A percentile compares a stretch with the other conserved stretches of the same genome.
Evolutionary conservation across 2,329 filamentous ascomycete species (phyloP).

Genomic region (Alternaria rosae): DNA sequence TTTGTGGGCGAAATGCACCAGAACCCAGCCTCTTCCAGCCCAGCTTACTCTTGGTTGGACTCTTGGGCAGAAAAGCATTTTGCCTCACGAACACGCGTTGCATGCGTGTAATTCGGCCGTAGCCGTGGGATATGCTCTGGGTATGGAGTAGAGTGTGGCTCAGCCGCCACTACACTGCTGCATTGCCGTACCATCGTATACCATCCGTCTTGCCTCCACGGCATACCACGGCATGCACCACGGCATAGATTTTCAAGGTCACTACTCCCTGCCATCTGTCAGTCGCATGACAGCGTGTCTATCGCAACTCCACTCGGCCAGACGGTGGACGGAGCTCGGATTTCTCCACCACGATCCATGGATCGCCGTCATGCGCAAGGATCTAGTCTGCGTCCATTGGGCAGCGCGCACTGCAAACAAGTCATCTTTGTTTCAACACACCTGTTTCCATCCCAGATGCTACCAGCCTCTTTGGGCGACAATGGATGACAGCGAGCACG

Average conservation of each 20-base stretch:
- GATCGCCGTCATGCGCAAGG: conserved; percentile 34
- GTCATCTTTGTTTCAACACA: conserved; percentile 36
- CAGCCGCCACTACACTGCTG: conserved; percentile 13
- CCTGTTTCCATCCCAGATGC: conserved; percentile 29
- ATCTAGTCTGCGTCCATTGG: conserved; percentile 19
- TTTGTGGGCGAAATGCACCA: conserved; percentile 27
- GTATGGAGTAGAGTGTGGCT: conserved; percentile 16
- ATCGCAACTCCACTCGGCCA: conserved; percentile 18
- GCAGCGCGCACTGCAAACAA: conserved; percentile 25
- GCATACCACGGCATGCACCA: not conserved
- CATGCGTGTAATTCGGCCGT: conserved; percentile 24
- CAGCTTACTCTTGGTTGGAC: conserved; percentile 15
- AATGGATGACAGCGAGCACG: conserved; percentile 23
- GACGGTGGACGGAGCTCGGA: conserved; percentile 16
- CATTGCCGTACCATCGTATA: conserved; percentile 10
- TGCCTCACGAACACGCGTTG: conserved; percentile 32
- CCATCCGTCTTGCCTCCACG: not conserved
- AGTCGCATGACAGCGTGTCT: conserved; percentile 22
- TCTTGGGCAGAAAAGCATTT: conserved; percentile 21
- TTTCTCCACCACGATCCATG: conserved; percentile 20
- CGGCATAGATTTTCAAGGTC: not conserved
- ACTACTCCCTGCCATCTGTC: conserved; percentile 11
- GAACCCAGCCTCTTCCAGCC: conserved; percentile 35
- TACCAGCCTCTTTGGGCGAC: conserved; percentile 22
- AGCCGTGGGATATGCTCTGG: conserved; percentile 9